These are phyloP conservation scores for Beauveria rudraprayagi DNA, from an alignment of 2,329 filamentous ascomycete genomes.

Conservation along the genomic window DNA sequence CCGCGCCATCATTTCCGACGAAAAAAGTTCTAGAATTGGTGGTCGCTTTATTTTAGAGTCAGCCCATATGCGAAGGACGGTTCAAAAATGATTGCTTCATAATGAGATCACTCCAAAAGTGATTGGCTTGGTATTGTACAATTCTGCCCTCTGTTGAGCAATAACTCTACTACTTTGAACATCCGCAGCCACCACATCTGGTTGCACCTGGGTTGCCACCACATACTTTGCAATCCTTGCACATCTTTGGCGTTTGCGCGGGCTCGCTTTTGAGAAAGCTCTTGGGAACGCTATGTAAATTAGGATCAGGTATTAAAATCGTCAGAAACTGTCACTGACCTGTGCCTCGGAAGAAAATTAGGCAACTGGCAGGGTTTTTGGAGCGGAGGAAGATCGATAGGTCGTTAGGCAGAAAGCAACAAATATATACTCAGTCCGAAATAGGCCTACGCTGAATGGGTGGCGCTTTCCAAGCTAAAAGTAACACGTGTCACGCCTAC, in stretches of 20 bases:
- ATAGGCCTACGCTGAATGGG: too few species aligned
- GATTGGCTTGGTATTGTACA: not conserved
- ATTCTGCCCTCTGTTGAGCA: not conserved
- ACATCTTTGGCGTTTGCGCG: not conserved
- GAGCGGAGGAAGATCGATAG: not conserved
- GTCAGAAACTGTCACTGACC: not conserved
- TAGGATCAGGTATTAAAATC: not conserved
- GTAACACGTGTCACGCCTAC: too few species aligned
- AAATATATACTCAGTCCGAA: too few species aligned
- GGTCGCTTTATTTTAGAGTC: too few species aligned
- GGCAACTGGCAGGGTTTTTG: too few species aligned
- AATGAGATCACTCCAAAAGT: too few species aligned
- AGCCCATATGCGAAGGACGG: too few species aligned
- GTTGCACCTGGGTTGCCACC: not conserved
- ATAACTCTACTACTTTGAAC: not conserved
- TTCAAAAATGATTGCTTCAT: too few species aligned
- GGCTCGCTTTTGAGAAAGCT: not conserved
- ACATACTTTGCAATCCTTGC: not conserved
- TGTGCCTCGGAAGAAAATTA: not conserved
- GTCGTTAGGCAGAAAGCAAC: not conserved
- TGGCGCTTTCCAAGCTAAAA: too few species aligned
- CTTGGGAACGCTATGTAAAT: not conserved
- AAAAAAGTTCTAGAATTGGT: too few species aligned
- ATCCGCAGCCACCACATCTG: not conserved
- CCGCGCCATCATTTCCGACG: too few species aligned